A percentile compares a stretch with the other conserved stretches of the same genome.
These are phyloP conservation scores for Xerocomellus chrysenteron DNA, from an alignment of 768 basidiomycete species.

Conservation along the genomic window DNA sequence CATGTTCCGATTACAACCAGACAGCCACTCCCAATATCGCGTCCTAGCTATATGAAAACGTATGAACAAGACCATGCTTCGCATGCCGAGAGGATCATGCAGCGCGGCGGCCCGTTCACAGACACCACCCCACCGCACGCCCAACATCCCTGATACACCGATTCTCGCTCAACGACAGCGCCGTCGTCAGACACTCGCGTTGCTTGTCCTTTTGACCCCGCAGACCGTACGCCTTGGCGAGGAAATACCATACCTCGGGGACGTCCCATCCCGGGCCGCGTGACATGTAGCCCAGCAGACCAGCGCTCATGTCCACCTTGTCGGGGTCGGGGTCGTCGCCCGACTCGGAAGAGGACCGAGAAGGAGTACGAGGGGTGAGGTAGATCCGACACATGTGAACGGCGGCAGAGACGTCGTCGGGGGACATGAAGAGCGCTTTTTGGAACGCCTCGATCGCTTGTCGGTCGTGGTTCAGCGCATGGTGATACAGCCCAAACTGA, in stretches of 20 bases:
- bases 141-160: slow-evolving; percentile 64
- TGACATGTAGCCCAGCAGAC: slow-evolving; percentile 73
- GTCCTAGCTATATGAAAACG: no score
- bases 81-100: no score
- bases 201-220: slow-evolving; percentile 72
- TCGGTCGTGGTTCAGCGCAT: slow-evolving; percentile 53
- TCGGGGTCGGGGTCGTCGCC: slow-evolving; percentile 31
- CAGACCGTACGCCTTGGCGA: slow-evolving; percentile 76
- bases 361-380: slow-evolving; percentile 41
- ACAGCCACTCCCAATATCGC: no score
- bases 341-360: slow-evolving; percentile 10
- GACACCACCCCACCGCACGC: slow-evolving; percentile 66
- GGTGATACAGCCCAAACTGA: slow-evolving; percentile 74
- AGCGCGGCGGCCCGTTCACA: slow-evolving; percentile 30
- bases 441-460: slow-evolving; percentile 75
- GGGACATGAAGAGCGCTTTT: slow-evolving; percentile 86
- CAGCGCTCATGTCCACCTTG: slow-evolving; percentile 79
- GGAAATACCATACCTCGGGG: slow-evolving; percentile 92
- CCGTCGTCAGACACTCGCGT: slow-evolving; percentile 69
- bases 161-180: slow-evolving; percentile 61
- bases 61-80: no score
- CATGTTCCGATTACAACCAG: no score
- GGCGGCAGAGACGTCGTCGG: slow-evolving; percentile 73
- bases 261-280: slow-evolving; percentile 85
- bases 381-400: slow-evolving; percentile 79